Evolutionary conservation across 1,139 yeast species (phyloP).

Genomic region (Taphrina pruni): DNA sequence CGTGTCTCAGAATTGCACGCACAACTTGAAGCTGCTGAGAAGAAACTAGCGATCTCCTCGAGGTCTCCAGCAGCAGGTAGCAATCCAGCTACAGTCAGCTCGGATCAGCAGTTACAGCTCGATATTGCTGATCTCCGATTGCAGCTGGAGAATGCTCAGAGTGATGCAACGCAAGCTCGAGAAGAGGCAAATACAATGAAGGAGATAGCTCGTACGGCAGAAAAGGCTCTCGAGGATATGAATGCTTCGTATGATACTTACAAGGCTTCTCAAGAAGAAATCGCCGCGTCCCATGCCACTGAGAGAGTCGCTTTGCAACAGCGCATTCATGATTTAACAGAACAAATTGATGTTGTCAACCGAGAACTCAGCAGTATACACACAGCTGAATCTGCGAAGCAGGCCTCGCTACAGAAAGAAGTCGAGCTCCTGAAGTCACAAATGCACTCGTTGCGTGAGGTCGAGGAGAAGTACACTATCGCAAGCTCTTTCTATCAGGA

Average conservation of each 20-base stretch:
- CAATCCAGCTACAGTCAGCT: conserved; percentile 47
- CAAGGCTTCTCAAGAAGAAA: conserved; percentile 53
- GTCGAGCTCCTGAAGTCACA: conserved; percentile 53
- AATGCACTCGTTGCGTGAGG: conserved; percentile 56
- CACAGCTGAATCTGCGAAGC: conserved; percentile 48
- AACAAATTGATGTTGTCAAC: conserved; percentile 52
- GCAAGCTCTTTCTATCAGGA: conserved; percentile 49
- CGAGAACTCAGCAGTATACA: conserved; percentile 52
- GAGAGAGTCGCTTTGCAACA: conserved; percentile 33
- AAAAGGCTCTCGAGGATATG: conserved; percentile 57
- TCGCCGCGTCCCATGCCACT: conserved; percentile 47
- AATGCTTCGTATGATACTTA: conserved; percentile 57
- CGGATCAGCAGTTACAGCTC: conserved; percentile 47
- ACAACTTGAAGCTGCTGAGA: conserved; percentile 54
- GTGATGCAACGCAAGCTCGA: conserved; percentile 59
- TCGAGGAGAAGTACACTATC: conserved; percentile 52
- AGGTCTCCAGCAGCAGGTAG: conserved; percentile 47
- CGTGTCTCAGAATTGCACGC: conserved; percentile 50
- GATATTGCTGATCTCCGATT: conserved; percentile 53
- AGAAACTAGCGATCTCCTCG: conserved; percentile 52
- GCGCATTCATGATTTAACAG: conserved; percentile 21
- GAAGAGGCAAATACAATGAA: conserved; percentile 61
- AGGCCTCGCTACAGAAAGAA: conserved; percentile 48
- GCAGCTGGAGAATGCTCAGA: conserved; percentile 56
- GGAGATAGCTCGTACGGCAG: conserved; percentile 59